Percentiles rank a stretch among this genome's conserved stretches.
Conservation (phyloP, 345 rosid genomes). For the Sapria himalayana region DNA sequence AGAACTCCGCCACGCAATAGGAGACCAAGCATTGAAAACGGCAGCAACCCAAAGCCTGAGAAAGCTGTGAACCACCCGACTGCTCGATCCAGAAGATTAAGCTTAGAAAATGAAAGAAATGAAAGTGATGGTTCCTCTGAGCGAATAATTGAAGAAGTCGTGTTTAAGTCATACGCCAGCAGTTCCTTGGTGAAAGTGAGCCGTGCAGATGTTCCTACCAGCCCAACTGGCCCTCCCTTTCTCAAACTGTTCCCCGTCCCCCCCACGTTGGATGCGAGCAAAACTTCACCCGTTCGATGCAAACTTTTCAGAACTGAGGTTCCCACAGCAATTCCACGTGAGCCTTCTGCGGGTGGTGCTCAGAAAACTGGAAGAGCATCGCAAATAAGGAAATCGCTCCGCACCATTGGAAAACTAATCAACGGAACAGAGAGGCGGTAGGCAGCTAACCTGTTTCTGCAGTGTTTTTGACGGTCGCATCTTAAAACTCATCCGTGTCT, state of each 20-base stretch:
- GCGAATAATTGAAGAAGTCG: conserved; percentile 17
- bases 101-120: conserved; percentile 44
- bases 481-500: too few relatives aligned
- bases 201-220: conserved; percentile 19
- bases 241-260: conserved; percentile 25
- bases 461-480: background rate
- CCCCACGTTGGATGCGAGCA: too few relatives aligned
- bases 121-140: too few relatives aligned
- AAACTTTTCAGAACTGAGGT: conserved; percentile 19
- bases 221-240: conserved; percentile 34
- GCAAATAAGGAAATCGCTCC: conserved; percentile 62
- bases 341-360: conserved; percentile 24
- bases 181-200: conserved; percentile 13
- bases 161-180: conserved; percentile 11
- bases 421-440: conserved; percentile 75
- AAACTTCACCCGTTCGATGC: conserved; percentile 37
- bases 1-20: conserved; percentile 50
- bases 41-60: conserved; percentile 25
- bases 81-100: conserved; percentile 30
- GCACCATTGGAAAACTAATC: conserved; percentile 68
- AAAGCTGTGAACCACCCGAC: conserved; percentile 17
- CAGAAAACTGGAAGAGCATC: conserved; percentile 46
- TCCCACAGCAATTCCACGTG: conserved; percentile 16
- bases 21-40: conserved; percentile 44
- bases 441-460: background rate